Base-by-base conservation (phyloP, 2,329 filamentous ascomycete genomes). In the Coniochaeta sp. region DNA sequence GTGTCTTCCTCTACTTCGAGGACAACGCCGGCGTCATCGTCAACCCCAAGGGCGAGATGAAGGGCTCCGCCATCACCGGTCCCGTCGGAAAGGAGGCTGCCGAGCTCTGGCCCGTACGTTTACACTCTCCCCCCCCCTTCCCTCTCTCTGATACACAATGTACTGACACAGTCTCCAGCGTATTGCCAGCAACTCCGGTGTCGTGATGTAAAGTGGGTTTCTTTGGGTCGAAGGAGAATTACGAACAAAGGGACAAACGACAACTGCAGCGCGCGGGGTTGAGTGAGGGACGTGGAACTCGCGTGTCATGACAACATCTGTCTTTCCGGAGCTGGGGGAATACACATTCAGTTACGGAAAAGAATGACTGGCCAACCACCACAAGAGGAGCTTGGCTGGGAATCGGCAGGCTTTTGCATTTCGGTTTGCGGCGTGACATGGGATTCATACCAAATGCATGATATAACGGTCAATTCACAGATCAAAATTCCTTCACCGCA, bases 21-120 rank as follows among this genome's bases (percentile, higher is more conserved):
- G 95, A 99, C 80, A 99, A 99, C 77, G 94, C 94, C 74, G 94
- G 94, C 86, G 94, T 99, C 69, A 99, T 99, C 71, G 94, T 99
- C 83, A 99, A 99, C 84, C 91, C 92, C 77, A 99, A 99, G 89
- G 94, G 94, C 80, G 94, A 99, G 82, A 99, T 99, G 94, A 99
- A 99, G 88, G 94, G 94, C 72, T 96, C 91, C 62, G 94, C 94
- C 75, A 99, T 99, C 75, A 99, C 94, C 67, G 94, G 94, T 66
- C 94, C 94, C 67, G 92, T 99, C 71, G 94, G 92, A 76, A 99
- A 99, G 87, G 94, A 99, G 82, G 94, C 94, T 73, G 94, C 94
- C 75, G 94, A 99, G 82, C 84, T 99, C 69, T 99, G 94, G 94
- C 94, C 94, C 73, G 89, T 92, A 82, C 78, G 87, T 83, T 57